phyloP scores from a whole-genome alignment of 2,329 filamentous ascomycete species.

The Rugonectria rugulosa region DNA sequence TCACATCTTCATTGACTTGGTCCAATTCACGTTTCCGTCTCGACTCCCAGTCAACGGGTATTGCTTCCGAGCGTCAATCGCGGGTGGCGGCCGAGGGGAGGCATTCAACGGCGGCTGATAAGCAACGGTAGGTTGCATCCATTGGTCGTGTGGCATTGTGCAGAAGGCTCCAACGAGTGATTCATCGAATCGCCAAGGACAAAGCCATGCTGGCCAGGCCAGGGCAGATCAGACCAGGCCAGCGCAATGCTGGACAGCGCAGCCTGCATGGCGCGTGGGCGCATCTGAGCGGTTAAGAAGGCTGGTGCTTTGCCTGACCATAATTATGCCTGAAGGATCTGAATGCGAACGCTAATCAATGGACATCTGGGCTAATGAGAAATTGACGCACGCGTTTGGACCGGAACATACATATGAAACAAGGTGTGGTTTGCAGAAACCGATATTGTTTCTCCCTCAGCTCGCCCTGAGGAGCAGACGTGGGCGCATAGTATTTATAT shows the following conservation, averaged over 20 bases:
- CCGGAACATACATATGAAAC: neutral
- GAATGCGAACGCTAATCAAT: neutral
- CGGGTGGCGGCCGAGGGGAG: neutral
- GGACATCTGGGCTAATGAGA: neutral
- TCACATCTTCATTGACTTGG: too few relatives aligned
- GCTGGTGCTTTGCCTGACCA: neutral
- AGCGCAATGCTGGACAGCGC: too few relatives aligned
- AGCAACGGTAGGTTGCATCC: neutral
- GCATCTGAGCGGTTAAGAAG: neutral
- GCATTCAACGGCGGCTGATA: neutral
- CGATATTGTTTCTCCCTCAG: neutral
- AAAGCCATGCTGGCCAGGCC: neutral
- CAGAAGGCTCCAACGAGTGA: neutral
- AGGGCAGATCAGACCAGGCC: too few relatives aligned
- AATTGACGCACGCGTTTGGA: neutral
- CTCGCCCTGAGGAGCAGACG: neutral
- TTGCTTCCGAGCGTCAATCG: neutral
- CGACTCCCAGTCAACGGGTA: too few relatives aligned
- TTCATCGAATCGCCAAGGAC: neutral
- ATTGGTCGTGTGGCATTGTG: neutral
- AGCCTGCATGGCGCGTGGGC: neutral
- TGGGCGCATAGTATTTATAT: too few relatives aligned
- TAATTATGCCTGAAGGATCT: neutral
- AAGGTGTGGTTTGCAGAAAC: neutral
- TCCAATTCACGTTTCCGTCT: too few relatives aligned